These are phyloP conservation scores for Euphorbia lathyris DNA, from an alignment of 345 rosid genomes.

Conservation along the genomic window DNA sequence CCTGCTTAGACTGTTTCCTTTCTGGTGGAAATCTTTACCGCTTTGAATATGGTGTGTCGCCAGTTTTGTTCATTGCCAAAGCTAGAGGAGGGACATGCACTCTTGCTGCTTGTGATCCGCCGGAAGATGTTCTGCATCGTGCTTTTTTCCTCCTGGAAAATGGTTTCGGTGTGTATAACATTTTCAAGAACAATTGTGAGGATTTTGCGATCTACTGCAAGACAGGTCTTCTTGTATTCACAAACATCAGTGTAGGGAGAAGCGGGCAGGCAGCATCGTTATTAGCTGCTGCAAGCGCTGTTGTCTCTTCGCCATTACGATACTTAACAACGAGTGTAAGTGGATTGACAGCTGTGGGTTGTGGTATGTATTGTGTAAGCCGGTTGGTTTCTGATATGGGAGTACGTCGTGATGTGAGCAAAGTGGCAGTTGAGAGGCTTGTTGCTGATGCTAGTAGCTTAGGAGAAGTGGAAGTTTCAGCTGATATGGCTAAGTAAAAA, in stretches of 20 bases:
- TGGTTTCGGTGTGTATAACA: slow-evolving; percentile 65
- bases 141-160: slow-evolving; percentile 51
- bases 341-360: slow-evolving; percentile 53
- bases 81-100: slow-evolving; percentile 83
- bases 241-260: slow-evolving; percentile 51
- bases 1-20: slow-evolving; percentile 77
- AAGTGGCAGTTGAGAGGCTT: slow-evolving; percentile 45
- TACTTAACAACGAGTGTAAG: slow-evolving; percentile 50
- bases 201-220: slow-evolving; percentile 79
- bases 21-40: slow-evolving; percentile 51
- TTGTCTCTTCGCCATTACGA: slow-evolving; percentile 47
- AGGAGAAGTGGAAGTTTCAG: slow-evolving; percentile 4
- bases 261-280: slow-evolving; percentile 72
- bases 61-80: slow-evolving; percentile 46
- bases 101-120: slow-evolving; percentile 55
- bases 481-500: not conserved
- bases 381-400: slow-evolving; percentile 60
- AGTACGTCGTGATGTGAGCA: slow-evolving; percentile 54
- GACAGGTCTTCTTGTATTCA: slow-evolving; percentile 52
- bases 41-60: slow-evolving; percentile 54
- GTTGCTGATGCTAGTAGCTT: slow-evolving; percentile 11
- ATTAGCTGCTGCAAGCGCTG: slow-evolving; percentile 43
- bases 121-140: slow-evolving; percentile 51
- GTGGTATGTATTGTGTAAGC: slow-evolving; percentile 44
- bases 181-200: slow-evolving; percentile 73